Conservation (phyloP, 768 basidiomycete species). For the Pisolithus marmoratus region DNA sequence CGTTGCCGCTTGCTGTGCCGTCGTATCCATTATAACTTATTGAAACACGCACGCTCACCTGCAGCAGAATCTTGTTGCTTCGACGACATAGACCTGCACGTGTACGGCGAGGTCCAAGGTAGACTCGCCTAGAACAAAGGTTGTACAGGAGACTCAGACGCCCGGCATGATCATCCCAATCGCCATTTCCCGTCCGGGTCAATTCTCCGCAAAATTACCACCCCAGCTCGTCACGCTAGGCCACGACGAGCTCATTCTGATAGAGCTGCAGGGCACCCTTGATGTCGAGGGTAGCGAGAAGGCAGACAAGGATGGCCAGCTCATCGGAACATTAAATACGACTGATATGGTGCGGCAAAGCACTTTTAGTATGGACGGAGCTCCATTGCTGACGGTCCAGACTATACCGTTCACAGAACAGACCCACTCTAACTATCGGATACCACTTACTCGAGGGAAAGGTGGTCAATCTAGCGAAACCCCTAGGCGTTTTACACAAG, state of each 20-base stretch:
- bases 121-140: no score
- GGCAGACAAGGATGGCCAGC: slow-evolving; percentile 54
- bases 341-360: slow-evolving; percentile 50
- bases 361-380: not conserved
- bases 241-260: slow-evolving; percentile 71
- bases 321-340: slow-evolving; percentile 74
- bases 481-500: slow-evolving; percentile 67
- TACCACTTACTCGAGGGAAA: slow-evolving; percentile 91
- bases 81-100: no score
- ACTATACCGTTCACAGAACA: slow-evolving; percentile 44
- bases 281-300: slow-evolving; percentile 54
- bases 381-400: slow-evolving; percentile 1
- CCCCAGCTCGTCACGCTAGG: slow-evolving; percentile 66
- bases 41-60: no score
- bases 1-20: no score
- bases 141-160: no score
- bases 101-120: no score
- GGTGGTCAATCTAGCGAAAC: slow-evolving; percentile 68
- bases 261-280: slow-evolving; percentile 84
- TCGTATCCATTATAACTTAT: no score
- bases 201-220: slow-evolving; percentile 42
- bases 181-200: slow-evolving; percentile 30
- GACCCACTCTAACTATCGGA: slow-evolving; percentile 76
- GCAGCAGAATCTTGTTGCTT: no score
- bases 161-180: slow-evolving; percentile 63